Percentiles rank a stretch among this genome's conserved stretches.
phyloP scores from a whole-genome alignment of 345 rosid species.

The Salix arbutifolia region DNA sequence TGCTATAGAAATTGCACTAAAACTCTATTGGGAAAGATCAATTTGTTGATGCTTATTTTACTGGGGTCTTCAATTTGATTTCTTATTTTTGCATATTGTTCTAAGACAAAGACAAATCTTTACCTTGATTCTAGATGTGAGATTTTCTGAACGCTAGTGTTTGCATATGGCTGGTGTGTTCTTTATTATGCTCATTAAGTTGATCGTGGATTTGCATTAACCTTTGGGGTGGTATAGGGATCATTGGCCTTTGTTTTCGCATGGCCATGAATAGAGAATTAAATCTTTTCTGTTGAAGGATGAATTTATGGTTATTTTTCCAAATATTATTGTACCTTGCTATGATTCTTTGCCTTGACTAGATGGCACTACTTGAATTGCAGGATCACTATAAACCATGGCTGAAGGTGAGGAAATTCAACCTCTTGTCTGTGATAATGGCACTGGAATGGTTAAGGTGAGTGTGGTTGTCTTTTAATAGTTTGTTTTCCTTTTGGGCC shows the following conservation, averaged over 20 bases:
- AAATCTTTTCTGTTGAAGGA: neutral
- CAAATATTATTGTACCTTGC: neutral
- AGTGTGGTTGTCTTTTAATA: neutral
- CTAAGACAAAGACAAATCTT: neutral
- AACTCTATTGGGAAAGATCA: neutral
- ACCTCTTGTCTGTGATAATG: slow-evolving; percentile 69
- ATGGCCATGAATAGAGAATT: neutral
- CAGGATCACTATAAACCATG: slow-evolving; percentile 13
- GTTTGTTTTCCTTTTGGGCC: slow-evolving; percentile 30
- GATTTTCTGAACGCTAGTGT: too few species aligned
- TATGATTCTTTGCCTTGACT: neutral
- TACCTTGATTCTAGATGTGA: neutral
- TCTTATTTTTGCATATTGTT: neutral
- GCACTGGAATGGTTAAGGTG: slow-evolving; percentile 75
- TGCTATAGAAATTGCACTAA: neutral
- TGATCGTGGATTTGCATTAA: neutral
- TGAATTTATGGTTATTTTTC: neutral
- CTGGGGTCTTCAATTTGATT: neutral
- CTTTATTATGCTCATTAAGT: neutral
- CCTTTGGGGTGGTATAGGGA: neutral
- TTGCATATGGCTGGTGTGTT: neutral
- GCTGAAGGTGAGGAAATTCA: slow-evolving; percentile 41
- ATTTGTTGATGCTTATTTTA: too few species aligned
- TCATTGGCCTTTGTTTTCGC: neutral
- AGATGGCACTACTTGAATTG: neutral